Base-by-base conservation (phyloP, 257 asterid genomes). In the Solanum neorickii region DNA sequence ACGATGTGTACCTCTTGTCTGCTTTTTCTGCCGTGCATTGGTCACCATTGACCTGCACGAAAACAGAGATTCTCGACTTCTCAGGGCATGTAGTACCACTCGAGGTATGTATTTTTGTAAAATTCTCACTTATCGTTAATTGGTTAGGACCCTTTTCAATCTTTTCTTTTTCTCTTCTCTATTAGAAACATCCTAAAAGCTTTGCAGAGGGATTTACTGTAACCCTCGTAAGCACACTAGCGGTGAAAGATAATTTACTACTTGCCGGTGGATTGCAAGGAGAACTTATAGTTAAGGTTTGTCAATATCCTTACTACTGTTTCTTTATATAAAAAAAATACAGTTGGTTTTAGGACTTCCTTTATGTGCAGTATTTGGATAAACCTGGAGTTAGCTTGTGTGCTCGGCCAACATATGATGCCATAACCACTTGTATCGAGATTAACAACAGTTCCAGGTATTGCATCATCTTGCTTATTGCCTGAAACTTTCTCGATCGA, bases 161-260 rank as follows among this genome's bases (percentile, higher is more conserved):
- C 70, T 9, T 1, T 1, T 56, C 21, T 20, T 56, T 56, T 86
- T 68, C 80, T 73, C 27, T 65, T 23, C n/a, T 87, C 78, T 33
- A 23, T 90, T 88, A 95, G 99, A 93, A 94, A 92, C 99, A 96
- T 90, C 99, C 99, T 88, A 98, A 97, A 87, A 96, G 94, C 91
- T 90, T 95, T 83, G 90, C 92, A 86, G 99, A 94, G 92, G 99
- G 78, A 72, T 33, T 72, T 72, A 90, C 93, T 6, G 98, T 91
- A 91, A 96, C 98, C 80, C 98, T 93, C 89, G 93, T 96, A 90
- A 94, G 98, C 93, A 95, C 98, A 29, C 90, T 95, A 39, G 96
- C 98, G 6, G 98, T 95, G 87, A 95, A 94, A 90, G 96, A 72
- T 72, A 33, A 33, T 25, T 72, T 72, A 44, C 78, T 72, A 4